Evolutionary conservation across 768 basidiomycete genomes (phyloP), one percentile per base, ranked within the genome.

Genomic region (Mycena rebaudengoi): DNA sequence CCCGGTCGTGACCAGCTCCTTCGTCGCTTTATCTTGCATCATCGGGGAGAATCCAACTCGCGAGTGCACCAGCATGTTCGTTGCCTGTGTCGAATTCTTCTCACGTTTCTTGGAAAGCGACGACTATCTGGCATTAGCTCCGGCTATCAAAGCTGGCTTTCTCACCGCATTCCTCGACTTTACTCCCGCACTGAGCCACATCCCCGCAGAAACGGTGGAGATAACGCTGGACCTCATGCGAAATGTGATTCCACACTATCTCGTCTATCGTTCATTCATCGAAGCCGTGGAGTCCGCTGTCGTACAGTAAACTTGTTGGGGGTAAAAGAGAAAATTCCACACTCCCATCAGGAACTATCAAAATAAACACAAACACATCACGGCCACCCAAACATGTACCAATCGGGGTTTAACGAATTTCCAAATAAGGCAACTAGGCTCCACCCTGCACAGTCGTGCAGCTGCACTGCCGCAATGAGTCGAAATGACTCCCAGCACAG

Each of bases 181-280:
- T 58, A 73, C 71, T 44, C 73, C 74, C n/a, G 52, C 65, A 25
- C 75, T 76, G 63, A 25, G 40, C 10, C 70, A 57, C 21, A 37
- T 79, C 23, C 66, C 70, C 32, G 61, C 60, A 10, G 72, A 76
- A 14, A 76, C 74, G 40, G 56, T 59, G 6, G 66, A 72, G 4
- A 73, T 74, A 68, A 68, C 78, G 25, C 30, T 72, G 14, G 50
- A 57, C 2, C 65, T 78, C 33, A 20, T 81, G 12, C 50, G 55
- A 11, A 58, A 71, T 13, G 70, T 77, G n/a, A 63, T 79, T 4
- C 75, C 76, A 6, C 70, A 64, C 25, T 81, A 80, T 46, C 70
- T 79, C 20, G 76, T 79, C 1, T 81, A 79, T 63, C 74, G 76
- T 4, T 78, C 76, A n/a, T 78, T 80, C 25, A 67, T 79, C 7